Conservation (phyloP, 257 asterid genomes). For the Plantago elongata region DNA sequence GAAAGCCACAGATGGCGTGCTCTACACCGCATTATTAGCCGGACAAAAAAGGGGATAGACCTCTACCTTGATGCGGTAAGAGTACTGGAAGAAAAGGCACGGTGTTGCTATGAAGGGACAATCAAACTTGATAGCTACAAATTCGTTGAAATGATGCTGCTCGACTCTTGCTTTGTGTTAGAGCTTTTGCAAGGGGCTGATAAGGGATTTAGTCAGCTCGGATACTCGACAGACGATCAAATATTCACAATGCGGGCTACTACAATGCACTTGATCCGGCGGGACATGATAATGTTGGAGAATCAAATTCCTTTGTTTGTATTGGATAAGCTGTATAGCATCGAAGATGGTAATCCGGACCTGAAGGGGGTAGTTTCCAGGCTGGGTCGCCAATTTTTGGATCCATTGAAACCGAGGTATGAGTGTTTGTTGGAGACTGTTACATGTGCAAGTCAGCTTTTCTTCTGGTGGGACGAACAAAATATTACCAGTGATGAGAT, state of each 20-base stretch:
- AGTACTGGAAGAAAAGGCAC: constrained; percentile 59
- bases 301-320: constrained; percentile 70
- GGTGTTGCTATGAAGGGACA: constrained; percentile 65
- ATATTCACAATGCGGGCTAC: constrained; percentile 75
- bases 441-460: no score
- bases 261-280: constrained; percentile 72
- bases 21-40: constrained; percentile 43
- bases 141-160: constrained; percentile 77
- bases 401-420: constrained; percentile 72
- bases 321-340: constrained; percentile 45
- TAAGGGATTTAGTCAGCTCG: constrained; percentile 51
- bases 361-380: constrained; percentile 48
- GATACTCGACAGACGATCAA: constrained; percentile 73
- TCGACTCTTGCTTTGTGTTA: constrained; percentile 63
- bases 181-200: constrained; percentile 77
- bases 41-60: constrained; percentile 42
- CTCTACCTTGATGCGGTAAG: constrained; percentile 45
- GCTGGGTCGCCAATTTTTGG: constrained; percentile 64
- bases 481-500: constrained; percentile 43
- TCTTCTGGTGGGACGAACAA: no score
- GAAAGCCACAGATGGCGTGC: constrained; percentile 87
- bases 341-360: constrained; percentile 47
- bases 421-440: constrained; percentile 12
- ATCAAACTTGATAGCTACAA: constrained; percentile 55
- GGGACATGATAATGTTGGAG: constrained; percentile 93